phyloP scores from a whole-genome alignment of 2,329 filamentous ascomycete genomes.

The Aureobasidium pullulans region DNA sequence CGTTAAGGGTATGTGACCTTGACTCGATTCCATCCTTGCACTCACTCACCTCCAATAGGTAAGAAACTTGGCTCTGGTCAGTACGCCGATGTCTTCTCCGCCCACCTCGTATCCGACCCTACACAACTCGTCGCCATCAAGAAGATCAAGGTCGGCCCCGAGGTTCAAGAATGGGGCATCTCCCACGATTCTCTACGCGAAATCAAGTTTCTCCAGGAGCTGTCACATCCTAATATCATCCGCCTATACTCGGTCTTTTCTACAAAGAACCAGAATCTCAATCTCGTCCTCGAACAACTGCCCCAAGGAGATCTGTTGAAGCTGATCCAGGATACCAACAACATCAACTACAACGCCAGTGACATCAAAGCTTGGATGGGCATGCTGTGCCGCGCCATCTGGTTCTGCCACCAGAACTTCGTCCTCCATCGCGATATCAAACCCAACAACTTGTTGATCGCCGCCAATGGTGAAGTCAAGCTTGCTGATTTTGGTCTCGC shows the following conservation, averaged over 20 bases:
- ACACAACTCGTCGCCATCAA: slow-evolving; percentile 79
- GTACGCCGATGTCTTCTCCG: slow-evolving; percentile 91
- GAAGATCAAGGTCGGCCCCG: slow-evolving; percentile 80
- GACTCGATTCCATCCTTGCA: background rate
- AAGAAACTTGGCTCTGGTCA: slow-evolving; percentile 93
- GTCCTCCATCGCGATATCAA: slow-evolving; percentile 97
- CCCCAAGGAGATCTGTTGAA: slow-evolving; percentile 92
- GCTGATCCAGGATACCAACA: slow-evolving; percentile 76
- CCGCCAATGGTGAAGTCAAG: slow-evolving; percentile 86
- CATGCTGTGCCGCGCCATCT: slow-evolving; percentile 87
- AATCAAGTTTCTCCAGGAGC: slow-evolving; percentile 89
- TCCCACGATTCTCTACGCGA: slow-evolving; percentile 92
- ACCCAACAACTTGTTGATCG: slow-evolving; percentile 94
- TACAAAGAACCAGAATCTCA: slow-evolving; percentile 93
- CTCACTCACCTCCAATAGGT: slow-evolving; percentile 41
- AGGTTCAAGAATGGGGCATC: slow-evolving; percentile 77
- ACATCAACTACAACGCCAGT: slow-evolving; percentile 72
- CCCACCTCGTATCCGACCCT: slow-evolving; percentile 67
- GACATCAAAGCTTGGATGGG: slow-evolving; percentile 99
- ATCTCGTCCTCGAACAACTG: slow-evolving; percentile 88
- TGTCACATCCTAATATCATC: slow-evolving; percentile 93
- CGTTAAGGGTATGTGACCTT: slow-evolving; percentile 58
- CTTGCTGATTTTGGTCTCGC: slow-evolving; percentile 97
- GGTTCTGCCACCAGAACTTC: slow-evolving; percentile 94
- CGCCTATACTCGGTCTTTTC: slow-evolving; percentile 87